Evolutionary conservation across 192 early-diverging fungal species (phyloP).

Genomic region (Linnemannia schmuckeri): DNA sequence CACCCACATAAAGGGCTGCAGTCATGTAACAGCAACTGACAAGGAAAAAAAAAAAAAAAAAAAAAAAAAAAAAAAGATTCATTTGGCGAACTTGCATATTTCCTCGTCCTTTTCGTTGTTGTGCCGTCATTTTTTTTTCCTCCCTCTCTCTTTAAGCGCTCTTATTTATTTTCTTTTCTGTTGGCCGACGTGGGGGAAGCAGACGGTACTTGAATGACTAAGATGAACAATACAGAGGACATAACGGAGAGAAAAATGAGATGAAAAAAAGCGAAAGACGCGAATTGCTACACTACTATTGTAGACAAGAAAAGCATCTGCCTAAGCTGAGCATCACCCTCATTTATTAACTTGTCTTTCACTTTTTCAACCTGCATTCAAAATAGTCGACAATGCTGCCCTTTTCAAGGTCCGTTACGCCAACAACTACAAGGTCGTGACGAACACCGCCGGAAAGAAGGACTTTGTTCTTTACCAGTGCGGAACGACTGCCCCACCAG

Average conservation of each 20-base stretch:
- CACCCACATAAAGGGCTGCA: neutral
- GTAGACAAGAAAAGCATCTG: neutral
- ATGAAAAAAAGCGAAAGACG: neutral
- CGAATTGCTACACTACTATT: neutral
- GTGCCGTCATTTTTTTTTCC: neutral
- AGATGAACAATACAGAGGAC: neutral
- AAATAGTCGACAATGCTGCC: constrained; percentile 63
- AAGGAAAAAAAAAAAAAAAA: neutral
- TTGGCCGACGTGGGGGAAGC: neutral
- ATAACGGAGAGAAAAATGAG: neutral
- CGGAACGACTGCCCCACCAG: constrained; percentile 69
- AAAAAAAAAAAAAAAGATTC: neutral
- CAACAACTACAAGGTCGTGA: constrained; percentile 78
- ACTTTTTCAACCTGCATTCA: neutral
- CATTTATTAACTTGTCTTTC: neutral
- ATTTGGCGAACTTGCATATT: neutral
- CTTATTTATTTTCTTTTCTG: neutral
- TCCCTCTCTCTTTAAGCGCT: neutral
- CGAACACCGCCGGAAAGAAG: constrained; percentile 65
- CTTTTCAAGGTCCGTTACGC: constrained; percentile 75
- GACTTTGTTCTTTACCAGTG: constrained; percentile 80
- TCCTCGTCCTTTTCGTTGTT: neutral
- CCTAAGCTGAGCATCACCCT: neutral
- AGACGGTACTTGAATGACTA: neutral
- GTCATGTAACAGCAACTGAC: neutral